These are phyloP conservation scores for Ochetophila trinervis DNA, from an alignment of 306 rosid species.

Conservation along the genomic window DNA sequence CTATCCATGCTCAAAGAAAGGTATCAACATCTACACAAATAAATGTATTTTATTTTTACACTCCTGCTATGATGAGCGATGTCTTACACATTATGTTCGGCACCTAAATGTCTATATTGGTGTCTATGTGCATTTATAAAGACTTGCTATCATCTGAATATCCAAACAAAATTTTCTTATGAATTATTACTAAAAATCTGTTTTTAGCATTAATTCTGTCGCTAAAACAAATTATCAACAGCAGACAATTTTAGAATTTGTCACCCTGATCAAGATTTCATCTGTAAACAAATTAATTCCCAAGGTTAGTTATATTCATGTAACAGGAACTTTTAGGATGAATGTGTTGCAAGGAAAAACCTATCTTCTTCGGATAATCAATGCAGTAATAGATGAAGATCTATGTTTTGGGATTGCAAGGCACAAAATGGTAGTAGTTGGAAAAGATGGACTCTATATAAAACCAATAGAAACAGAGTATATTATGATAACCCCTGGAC, in stretches of 20 bases:
- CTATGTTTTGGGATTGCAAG: slow-evolving; percentile 44
- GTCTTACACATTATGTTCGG: too few relatives aligned
- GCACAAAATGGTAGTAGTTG: slow-evolving; percentile 56
- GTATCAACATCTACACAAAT: slow-evolving; percentile 12
- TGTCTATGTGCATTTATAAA: too few relatives aligned
- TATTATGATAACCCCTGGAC: slow-evolving; percentile 55
- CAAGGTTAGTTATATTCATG: background rate
- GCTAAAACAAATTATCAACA: too few relatives aligned
- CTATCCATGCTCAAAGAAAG: slow-evolving; percentile 48
- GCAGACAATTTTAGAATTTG: too few relatives aligned
- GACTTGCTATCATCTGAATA: too few relatives aligned
- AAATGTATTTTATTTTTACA: too few relatives aligned
- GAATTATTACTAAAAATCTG: too few relatives aligned
- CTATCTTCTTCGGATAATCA: slow-evolving; percentile 48
- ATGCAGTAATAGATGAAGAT: slow-evolving; percentile 39
- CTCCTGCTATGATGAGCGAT: too few relatives aligned
- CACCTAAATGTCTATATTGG: too few relatives aligned
- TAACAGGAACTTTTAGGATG: slow-evolving; percentile 46
- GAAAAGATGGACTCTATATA: slow-evolving; percentile 51
- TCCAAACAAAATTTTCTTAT: too few relatives aligned
- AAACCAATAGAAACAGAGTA: slow-evolving; percentile 42
- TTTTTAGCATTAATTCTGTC: too few relatives aligned
- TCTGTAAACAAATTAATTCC: background rate
- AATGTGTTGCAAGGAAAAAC: slow-evolving; percentile 37
- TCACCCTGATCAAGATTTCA: too few relatives aligned